These are phyloP conservation scores for Acer yangbiense DNA, from an alignment of 345 rosid species.

Conservation along the genomic window DNA sequence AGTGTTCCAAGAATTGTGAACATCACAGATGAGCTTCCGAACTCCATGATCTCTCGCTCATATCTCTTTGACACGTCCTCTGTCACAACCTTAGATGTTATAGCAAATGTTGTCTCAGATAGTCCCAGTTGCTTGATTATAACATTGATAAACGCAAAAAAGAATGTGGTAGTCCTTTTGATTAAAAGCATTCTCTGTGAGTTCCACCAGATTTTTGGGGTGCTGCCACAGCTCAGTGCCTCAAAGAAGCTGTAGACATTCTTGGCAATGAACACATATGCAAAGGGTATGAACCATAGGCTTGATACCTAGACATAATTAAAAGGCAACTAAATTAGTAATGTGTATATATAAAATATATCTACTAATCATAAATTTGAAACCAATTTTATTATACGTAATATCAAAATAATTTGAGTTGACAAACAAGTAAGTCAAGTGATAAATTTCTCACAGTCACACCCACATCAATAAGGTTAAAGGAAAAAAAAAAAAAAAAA, in stretches of 20 bases:
- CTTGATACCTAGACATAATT: slow-evolving; percentile 17
- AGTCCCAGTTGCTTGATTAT: slow-evolving; percentile 35
- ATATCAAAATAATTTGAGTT: too few relatives aligned
- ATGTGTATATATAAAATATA: too few relatives aligned
- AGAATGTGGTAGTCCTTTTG: background rate
- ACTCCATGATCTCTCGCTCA: slow-evolving; percentile 42
- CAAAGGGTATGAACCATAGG: slow-evolving; percentile 23
- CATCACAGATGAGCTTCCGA: slow-evolving; percentile 37
- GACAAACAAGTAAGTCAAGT: too few relatives aligned
- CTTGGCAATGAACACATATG: slow-evolving; percentile 18
- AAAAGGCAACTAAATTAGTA: background rate
- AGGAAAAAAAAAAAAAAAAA: too few relatives aligned
- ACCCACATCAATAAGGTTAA: too few relatives aligned
- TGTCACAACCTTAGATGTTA: slow-evolving; percentile 39
- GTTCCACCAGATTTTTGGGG: slow-evolving; percentile 17
- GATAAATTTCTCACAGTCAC: too few relatives aligned
- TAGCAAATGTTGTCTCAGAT: slow-evolving; percentile 30
- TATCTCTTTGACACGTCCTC: slow-evolving; percentile 41
- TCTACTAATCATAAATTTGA: background rate
- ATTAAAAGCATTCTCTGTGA: slow-evolving; percentile 29
- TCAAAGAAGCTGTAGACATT: slow-evolving; percentile 19
- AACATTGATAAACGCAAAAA: slow-evolving; percentile 12
- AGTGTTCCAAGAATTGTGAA: slow-evolving; percentile 38
- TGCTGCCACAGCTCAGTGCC: slow-evolving; percentile 1
- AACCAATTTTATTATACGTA: too few relatives aligned